These are phyloP conservation scores for Penicillium roqueforti DNA, from an alignment of 495 filamentous ascomycete species.

Conservation along the genomic window DNA sequence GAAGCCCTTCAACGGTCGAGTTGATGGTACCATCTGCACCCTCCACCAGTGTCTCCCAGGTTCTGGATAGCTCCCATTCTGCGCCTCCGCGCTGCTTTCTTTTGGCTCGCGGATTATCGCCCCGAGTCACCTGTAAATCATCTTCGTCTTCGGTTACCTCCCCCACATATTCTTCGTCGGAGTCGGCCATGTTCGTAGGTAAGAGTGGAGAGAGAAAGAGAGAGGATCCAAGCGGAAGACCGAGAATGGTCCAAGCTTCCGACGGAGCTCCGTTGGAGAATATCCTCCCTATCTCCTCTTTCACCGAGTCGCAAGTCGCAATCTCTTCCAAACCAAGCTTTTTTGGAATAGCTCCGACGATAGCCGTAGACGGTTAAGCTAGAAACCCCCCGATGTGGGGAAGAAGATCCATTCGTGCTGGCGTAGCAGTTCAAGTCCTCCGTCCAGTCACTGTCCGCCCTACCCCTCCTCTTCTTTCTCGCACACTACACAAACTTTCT, in stretches of 20 bases:
- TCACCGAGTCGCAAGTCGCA: neutral
- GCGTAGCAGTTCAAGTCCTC: slow-evolving; percentile 20
- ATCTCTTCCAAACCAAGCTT: neutral
- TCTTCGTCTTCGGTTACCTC: slow-evolving; percentile 81
- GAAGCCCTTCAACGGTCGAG: slow-evolving; percentile 61
- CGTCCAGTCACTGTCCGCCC: slow-evolving; percentile 27
- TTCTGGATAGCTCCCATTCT: slow-evolving; percentile 53
- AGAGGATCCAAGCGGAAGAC: slow-evolving; percentile 36
- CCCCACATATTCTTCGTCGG: slow-evolving; percentile 80
- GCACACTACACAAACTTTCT: slow-evolving; percentile 22
- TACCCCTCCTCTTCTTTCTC: slow-evolving; percentile 26
- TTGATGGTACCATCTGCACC: slow-evolving; percentile 71
- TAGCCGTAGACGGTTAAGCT: slow-evolving; percentile 24
- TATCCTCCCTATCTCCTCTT: neutral
- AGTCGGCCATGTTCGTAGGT: slow-evolving; percentile 42
- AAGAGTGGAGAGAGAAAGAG: neutral
- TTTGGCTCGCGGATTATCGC: slow-evolving; percentile 33
- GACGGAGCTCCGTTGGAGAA: slow-evolving; percentile 29
- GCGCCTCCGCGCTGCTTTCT: slow-evolving; percentile 54
- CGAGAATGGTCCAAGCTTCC: slow-evolving; percentile 64
- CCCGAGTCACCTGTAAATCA: slow-evolving; percentile 54
- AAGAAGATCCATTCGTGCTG: slow-evolving; percentile 35
- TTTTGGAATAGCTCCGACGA: slow-evolving; percentile 13
- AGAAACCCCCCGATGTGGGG: slow-evolving; percentile 35
- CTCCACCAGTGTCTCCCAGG: slow-evolving; percentile 65